These are phyloP conservation scores for Pseudoscleropodium purum DNA, from an alignment of 225 moss, liverwort and hornwort genomes.

Conservation along the genomic window DNA sequence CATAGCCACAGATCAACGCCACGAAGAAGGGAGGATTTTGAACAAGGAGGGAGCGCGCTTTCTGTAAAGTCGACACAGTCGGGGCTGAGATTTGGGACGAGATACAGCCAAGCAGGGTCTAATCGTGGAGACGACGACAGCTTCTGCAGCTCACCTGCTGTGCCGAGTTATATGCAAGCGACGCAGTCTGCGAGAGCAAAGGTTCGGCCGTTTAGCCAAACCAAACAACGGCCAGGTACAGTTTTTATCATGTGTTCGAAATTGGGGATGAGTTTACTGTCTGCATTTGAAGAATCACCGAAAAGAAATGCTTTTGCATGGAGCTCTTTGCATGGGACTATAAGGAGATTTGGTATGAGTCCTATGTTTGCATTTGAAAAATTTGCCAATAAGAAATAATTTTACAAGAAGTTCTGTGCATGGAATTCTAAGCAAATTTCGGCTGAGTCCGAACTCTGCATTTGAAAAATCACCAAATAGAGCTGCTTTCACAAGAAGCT, in stretches of 20 bases:
- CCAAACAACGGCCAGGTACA: slow-evolving; percentile 74
- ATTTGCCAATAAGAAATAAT: background rate
- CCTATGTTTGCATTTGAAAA: no score
- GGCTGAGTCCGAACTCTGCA: background rate
- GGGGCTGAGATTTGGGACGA: slow-evolving; percentile 59
- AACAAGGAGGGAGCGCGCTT: slow-evolving; percentile 57
- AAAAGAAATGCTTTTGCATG: background rate
- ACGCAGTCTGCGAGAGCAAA: slow-evolving; percentile 94
- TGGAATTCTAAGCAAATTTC: background rate
- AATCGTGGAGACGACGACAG: slow-evolving; percentile 73
- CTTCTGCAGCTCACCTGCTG: slow-evolving; percentile 78
- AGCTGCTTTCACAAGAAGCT: no score
- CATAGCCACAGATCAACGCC: background rate
- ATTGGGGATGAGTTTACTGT: background rate
- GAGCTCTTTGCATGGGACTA: background rate
- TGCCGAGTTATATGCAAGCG: slow-evolving; percentile 97
- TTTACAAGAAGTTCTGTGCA: background rate
- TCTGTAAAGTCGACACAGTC: slow-evolving; percentile 63
- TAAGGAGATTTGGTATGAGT: background rate
- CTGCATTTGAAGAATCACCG: background rate
- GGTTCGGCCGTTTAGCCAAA: slow-evolving; percentile 67
- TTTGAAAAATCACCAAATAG: no score
- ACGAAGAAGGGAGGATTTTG: slow-evolving; percentile 38
- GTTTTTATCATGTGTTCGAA: background rate
- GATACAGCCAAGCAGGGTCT: slow-evolving; percentile 69